Conservation (phyloP, 2,329 filamentous ascomycete genomes). For the Phialophora tarda region DNA sequence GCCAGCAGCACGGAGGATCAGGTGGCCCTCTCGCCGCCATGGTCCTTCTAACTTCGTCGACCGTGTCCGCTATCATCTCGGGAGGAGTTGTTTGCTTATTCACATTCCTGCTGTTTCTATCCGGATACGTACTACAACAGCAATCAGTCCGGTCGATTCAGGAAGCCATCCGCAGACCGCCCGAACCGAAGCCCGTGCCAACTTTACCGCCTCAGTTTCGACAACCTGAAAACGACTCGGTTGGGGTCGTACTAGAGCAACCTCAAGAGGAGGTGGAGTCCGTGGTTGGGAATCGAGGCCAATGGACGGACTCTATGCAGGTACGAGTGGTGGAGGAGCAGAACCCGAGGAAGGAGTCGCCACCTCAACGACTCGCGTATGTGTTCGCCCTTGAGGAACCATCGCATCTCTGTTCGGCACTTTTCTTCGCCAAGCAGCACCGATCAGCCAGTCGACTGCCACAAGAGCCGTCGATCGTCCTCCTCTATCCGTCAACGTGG, state of each 20-base stretch:
- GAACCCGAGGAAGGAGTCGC: not conserved
- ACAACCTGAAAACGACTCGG: conserved; percentile 31
- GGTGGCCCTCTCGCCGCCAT: conserved; percentile 41
- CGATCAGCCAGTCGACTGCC: conserved; percentile 40
- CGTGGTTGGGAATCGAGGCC: not conserved
- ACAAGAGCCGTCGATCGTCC: conserved; percentile 50
- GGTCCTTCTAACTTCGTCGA: conserved; percentile 54
- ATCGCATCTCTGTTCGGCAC: conserved; percentile 52
- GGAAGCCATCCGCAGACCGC: conserved; percentile 67
- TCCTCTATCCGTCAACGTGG: conserved; percentile 55
- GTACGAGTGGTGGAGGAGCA: conserved; percentile 13
- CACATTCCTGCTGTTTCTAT: conserved; percentile 82
- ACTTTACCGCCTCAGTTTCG: conserved; percentile 37
- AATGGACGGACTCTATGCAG: conserved; percentile 11
- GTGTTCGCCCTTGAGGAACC: conserved; percentile 52
- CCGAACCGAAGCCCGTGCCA: conserved; percentile 44
- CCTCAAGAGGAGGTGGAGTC: conserved; percentile 16
- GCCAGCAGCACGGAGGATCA: not conserved
- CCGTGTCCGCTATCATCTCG: conserved; percentile 52
- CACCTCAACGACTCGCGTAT: conserved; percentile 41
- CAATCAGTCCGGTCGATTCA: conserved; percentile 80
- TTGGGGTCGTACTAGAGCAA: conserved; percentile 15
- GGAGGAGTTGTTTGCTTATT: conserved; percentile 69
- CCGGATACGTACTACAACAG: conserved; percentile 86
- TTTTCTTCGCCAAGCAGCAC: conserved; percentile 50